These are phyloP conservation scores for Dicorynia guianensis DNA, from an alignment of 306 rosid genomes.

Conservation along the genomic window DNA sequence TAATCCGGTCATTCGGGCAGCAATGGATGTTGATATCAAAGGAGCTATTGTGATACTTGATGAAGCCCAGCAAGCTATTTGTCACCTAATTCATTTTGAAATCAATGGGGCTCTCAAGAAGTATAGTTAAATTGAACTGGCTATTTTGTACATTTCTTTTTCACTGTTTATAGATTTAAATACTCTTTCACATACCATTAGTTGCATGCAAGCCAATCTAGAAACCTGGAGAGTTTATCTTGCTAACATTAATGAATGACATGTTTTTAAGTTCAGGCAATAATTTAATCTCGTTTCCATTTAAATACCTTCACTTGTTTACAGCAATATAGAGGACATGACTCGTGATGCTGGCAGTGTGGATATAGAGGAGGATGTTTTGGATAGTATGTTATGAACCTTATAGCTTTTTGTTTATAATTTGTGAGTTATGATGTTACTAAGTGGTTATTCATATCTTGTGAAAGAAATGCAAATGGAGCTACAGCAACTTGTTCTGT, in stretches of 20 bases:
- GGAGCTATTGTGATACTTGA: conserved; percentile 85
- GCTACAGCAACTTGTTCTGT: conserved; percentile 69
- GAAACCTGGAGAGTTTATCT: not conserved
- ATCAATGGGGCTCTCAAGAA: conserved; percentile 26
- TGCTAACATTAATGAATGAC: conserved; percentile 8
- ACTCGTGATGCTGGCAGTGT: conserved; percentile 94
- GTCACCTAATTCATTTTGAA: conserved; percentile 22
- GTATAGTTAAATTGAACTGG: conserved; percentile 1
- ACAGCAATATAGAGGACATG: conserved; percentile 96
- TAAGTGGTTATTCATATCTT: conserved; percentile 45
- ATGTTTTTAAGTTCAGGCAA: conserved; percentile 1
- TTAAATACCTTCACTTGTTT: conserved; percentile 36
- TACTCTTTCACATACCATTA: conserved; percentile 19
- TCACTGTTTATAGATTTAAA: conserved; percentile 23
- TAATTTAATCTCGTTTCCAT: conserved; percentile 30
- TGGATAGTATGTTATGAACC: conserved; percentile 74
- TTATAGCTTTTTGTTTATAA: conserved; percentile 33
- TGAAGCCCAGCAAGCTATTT: conserved; percentile 86
- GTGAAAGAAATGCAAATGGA: conserved; percentile 78
- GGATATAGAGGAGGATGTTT: conserved; percentile 78
- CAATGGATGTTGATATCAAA: conserved; percentile 91
- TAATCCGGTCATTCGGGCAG: conserved; percentile 92
- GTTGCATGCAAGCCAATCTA: conserved; percentile 23
- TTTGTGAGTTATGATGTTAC: conserved; percentile 30
- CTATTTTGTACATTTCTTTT: not conserved